Percentiles rank a stretch among this genome's conserved stretches.
Evolutionary conservation across 768 basidiomycete species (phyloP).

Genomic region (Sporobolomyces pararoseus): DNA sequence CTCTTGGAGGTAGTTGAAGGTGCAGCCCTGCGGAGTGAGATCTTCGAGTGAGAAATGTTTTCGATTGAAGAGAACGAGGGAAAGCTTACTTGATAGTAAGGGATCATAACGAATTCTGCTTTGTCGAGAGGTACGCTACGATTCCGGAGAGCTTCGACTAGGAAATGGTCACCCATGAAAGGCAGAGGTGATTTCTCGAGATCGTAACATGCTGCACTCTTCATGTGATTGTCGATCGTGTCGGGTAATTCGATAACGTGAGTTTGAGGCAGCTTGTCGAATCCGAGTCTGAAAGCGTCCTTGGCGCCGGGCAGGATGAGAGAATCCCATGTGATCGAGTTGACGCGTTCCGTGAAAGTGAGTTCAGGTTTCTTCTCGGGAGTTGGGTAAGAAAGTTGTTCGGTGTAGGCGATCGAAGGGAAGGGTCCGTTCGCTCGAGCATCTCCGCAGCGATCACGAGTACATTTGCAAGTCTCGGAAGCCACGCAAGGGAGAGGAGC

Average conservation of each 20-base stretch:
- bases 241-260: conserved; percentile 40
- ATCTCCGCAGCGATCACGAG: conserved; percentile 43
- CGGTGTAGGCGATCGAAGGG: conserved; percentile 26
- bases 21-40: conserved; percentile 40
- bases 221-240: conserved; percentile 40
- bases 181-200: conserved; percentile 39
- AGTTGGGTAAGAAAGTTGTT: conserved; percentile 17
- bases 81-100: conserved; percentile 40
- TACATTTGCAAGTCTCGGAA: conserved; percentile 43
- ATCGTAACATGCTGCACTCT: conserved; percentile 37
- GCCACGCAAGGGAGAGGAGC: conserved; percentile 44
- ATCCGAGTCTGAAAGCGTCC: conserved; percentile 25
- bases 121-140: conserved; percentile 32
- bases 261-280: conserved; percentile 33
- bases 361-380: background rate
- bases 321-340: conserved; percentile 39
- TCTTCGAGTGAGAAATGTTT: background rate
- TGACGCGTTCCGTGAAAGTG: conserved; percentile 33
- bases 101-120: conserved; percentile 42
- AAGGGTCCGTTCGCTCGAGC: conserved; percentile 19
- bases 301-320: conserved; percentile 40
- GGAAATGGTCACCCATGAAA: conserved; percentile 43
- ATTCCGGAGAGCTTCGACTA: conserved; percentile 40
- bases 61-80: background rate
- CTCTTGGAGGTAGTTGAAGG: conserved; percentile 42